Base-by-base conservation (phyloP, 257 asterid species). In the Dorcoceras hygrometricum region DNA sequence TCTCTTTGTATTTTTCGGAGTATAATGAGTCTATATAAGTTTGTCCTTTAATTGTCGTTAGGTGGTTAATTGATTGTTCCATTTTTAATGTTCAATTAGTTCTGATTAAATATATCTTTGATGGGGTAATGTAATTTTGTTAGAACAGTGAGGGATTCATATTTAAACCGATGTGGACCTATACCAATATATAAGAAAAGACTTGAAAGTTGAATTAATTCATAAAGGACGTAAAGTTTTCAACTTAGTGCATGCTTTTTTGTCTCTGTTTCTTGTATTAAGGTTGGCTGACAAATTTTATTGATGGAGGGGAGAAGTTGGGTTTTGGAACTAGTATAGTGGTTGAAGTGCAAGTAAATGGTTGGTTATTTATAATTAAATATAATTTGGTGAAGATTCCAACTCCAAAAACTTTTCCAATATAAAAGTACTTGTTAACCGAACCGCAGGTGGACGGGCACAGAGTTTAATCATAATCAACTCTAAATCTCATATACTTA, bases 151-250 rank as follows among this genome's bases (percentile, higher is more conserved):
- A 23, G 23, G 23, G 26, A 36, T 25, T 26, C 22, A 16, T 23
- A 62, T 34, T 22, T 46, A 39, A 62, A 20, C 31, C 19, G 31
- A 62, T 19, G 53, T 16, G 67, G 67, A 19, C 55, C 67, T 5
- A 62, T 5, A 9, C 19, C 8, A 46, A 46, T 16, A 14, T 14
- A n/a, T 4, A 46, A 18, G 25, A 34, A 36, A 62, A 4, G 56
- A 28, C 32, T 9, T 36, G 5, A 18, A 62, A 62, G 55, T 36
- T 62, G 48, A 51, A 51, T 23, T 62, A 23, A 62, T 36, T 31
- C 56, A 23, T 51, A 48, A 62, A 31, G 66, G 54, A 22, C 10
- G 29, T 16, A 31, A 62, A 36, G 48, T 26, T 62, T n/a, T 62
- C 54, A 20, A 26, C 11, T 2, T 36, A 12, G 56, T 22, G 59